A percentile compares a stretch with the other conserved stretches of the same genome.
These are phyloP conservation scores for Trametes cinnabarina DNA, from an alignment of 768 basidiomycete genomes.

Conservation along the genomic window DNA sequence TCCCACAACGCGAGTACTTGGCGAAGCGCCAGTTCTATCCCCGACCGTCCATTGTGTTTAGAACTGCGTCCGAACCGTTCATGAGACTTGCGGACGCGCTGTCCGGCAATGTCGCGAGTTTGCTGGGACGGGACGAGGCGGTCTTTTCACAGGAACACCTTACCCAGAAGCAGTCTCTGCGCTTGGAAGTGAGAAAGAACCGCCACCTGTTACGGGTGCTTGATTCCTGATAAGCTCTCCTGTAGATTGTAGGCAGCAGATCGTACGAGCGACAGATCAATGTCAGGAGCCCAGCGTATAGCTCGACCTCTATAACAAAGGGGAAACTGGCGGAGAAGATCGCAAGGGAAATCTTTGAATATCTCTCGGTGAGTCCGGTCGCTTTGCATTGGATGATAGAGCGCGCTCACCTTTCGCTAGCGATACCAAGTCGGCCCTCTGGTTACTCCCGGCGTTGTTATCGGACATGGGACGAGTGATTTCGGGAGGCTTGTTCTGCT, in stretches of 20 bases:
- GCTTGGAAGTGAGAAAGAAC: conserved; percentile 3
- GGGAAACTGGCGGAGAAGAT: conserved; percentile 17
- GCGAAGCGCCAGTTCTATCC: conserved; percentile 4
- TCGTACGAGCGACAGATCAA: conserved; percentile 17
- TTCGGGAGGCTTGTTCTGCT: conserved; percentile 19
- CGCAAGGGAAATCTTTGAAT: conserved; percentile 12
- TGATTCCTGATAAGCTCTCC: no score
- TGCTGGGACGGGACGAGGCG: conserved; percentile 2
- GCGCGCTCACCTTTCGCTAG: neutral
- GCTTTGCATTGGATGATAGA: neutral
- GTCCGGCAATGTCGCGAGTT: neutral
- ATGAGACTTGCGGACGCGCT: conserved; percentile 8
- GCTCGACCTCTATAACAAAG: conserved; percentile 5
- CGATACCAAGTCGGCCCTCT: neutral
- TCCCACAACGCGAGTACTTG: conserved; percentile 2
- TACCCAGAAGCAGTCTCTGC: conserved; percentile 14
- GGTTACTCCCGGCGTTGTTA: neutral
- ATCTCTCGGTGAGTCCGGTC: conserved; percentile 2
- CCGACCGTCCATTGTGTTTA: conserved; percentile 3
- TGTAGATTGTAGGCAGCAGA: neutral
- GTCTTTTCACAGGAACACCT: conserved; percentile 11
- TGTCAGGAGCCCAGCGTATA: conserved; percentile 5
- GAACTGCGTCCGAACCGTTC: neutral
- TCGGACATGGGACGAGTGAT: conserved; percentile 4
- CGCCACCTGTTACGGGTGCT: neutral